Percentiles rank a stretch among this genome's conserved stretches.
Conservation (phyloP, 2,329 filamentous ascomycete species). For the Gremmenia infestans region DNA sequence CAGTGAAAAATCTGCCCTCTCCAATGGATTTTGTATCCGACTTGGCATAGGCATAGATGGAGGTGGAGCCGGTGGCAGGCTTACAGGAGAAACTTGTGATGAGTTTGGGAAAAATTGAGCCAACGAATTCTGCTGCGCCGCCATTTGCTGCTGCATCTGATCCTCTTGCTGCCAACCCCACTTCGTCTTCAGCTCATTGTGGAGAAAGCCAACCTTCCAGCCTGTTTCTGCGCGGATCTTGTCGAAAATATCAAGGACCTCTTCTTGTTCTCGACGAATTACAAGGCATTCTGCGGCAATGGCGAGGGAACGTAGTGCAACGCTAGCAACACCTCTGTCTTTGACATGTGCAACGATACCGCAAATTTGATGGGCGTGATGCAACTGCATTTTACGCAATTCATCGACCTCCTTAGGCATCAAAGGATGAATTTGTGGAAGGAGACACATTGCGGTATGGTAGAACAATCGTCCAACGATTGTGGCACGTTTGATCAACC, state of each 20-base stretch:
- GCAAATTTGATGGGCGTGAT: conserved; percentile 79
- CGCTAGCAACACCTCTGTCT: conserved; percentile 71
- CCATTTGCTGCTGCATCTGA: conserved; percentile 21
- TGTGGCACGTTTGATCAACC: conserved; percentile 77
- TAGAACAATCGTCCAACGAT: conserved; percentile 83
- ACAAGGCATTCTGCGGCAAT: conserved; percentile 72
- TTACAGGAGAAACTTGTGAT: conserved; percentile 12
- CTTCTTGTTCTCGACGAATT: conserved; percentile 67
- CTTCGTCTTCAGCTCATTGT: conserved; percentile 64
- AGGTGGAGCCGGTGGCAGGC: conserved; percentile 20
- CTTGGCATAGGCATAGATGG: conserved; percentile 22
- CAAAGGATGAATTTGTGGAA: conserved; percentile 74
- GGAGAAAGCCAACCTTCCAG: conserved; percentile 70
- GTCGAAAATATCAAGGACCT: conserved; percentile 72
- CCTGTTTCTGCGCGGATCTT: conserved; percentile 71
- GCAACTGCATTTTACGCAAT: conserved; percentile 64
- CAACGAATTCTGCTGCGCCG: conserved; percentile 22
- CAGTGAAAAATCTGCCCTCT: conserved; percentile 70
- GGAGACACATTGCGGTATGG: conserved; percentile 76
- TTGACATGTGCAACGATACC: conserved; percentile 84
- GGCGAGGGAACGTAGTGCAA: conserved; percentile 73
- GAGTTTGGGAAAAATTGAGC: conserved; percentile 26
- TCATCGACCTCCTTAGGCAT: conserved; percentile 52
- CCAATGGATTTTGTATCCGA: conserved; percentile 64
- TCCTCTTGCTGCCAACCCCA: conserved; percentile 64